Evolutionary conservation across 73 alveolate genomes (phyloP).

Genomic region (Paramecium octaurelia): DNA sequence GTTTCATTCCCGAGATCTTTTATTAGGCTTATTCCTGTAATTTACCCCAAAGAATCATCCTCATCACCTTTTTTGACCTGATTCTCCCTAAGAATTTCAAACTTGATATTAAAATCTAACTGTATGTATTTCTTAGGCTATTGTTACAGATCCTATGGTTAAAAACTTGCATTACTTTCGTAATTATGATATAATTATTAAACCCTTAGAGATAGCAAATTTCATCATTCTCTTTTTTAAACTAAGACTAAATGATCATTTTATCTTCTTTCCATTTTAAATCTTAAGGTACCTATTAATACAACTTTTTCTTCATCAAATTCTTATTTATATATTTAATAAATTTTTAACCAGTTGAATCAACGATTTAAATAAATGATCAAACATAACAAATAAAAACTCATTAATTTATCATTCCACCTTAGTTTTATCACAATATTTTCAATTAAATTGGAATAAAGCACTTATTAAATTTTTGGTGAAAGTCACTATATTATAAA

Average conservation of each 20-base stretch:
- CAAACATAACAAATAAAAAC: neutral
- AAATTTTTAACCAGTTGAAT: neutral
- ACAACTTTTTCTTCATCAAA: neutral
- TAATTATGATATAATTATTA: neutral
- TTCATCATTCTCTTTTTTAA: neutral
- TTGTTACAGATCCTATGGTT: neutral
- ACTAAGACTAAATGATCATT: neutral
- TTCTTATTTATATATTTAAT: neutral
- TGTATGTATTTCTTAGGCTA: neutral
- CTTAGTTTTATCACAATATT: neutral
- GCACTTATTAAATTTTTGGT: neutral
- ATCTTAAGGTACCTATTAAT: neutral
- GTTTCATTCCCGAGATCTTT: neutral
- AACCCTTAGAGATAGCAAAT: neutral
- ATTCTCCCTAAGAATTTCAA: neutral
- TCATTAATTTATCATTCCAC: neutral
- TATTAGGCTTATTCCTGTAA: neutral
- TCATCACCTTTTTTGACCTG: neutral
- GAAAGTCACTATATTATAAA: neutral
- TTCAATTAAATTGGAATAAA: neutral
- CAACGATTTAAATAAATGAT: neutral
- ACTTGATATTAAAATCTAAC: neutral
- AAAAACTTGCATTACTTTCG: neutral
- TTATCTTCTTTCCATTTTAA: neutral
- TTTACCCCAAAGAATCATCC: constrained; percentile 12